Evolutionary conservation across 75 land plant species (phyloP).

Genomic region (Cunninghamia lanceolata): DNA sequence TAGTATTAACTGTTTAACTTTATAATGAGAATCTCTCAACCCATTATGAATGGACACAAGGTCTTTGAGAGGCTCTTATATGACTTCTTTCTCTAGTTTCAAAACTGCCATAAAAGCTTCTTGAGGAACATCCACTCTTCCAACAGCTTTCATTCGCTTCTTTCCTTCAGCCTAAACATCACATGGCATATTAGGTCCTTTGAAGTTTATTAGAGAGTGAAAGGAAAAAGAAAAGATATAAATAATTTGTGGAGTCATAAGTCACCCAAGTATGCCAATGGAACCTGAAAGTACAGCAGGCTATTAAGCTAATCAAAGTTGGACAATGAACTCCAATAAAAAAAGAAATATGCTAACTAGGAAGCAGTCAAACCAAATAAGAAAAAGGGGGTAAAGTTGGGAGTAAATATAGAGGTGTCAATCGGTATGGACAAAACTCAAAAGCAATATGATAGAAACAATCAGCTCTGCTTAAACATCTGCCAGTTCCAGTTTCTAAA

Average conservation of each 20-base stretch:
- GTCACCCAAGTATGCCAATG: not conserved
- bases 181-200: slow-evolving; percentile 4
- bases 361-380: not conserved
- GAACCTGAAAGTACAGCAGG: not conserved
- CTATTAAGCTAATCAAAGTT: not conserved
- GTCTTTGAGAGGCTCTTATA: slow-evolving; percentile 25
- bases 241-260: no score
- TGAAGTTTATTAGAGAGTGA: not conserved
- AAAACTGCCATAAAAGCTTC: slow-evolving; percentile 99
- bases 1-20: not conserved
- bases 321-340: not conserved
- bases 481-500: no score
- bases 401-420: not conserved
- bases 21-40: not conserved
- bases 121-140: slow-evolving; percentile 96
- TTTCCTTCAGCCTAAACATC: slow-evolving; percentile 87
- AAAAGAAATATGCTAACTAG: no score
- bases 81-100: slow-evolving; percentile 92
- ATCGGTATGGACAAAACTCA: not conserved
- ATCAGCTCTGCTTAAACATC: no score
- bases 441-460: not conserved
- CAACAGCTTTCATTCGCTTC: slow-evolving; percentile 97
- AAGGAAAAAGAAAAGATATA: not conserved
- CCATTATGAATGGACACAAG: not conserved
- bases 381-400: not conserved